Evolutionary conservation across 192 early-diverging fungal species (phyloP).

Genomic region (Podila epicladia): DNA sequence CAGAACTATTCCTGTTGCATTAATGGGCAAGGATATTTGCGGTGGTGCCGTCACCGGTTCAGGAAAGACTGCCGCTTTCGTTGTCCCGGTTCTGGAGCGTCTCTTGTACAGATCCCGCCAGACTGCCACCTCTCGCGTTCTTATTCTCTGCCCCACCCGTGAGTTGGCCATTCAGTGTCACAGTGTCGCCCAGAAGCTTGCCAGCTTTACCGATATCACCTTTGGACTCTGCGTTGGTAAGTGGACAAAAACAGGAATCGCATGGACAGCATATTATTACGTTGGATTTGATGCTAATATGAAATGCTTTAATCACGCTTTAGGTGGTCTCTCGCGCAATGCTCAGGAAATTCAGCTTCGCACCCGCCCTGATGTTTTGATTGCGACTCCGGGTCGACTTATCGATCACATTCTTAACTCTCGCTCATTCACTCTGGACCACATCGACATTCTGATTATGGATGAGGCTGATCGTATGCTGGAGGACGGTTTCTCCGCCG

Average conservation of each 20-base stretch:
- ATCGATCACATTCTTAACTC: slow-evolving; percentile 99
- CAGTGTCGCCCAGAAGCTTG: slow-evolving; percentile 87
- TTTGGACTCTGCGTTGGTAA: slow-evolving; percentile 83
- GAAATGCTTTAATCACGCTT: neutral
- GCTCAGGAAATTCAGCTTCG: slow-evolving; percentile 89
- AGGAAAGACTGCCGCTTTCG: slow-evolving; percentile 97
- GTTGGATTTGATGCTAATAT: neutral
- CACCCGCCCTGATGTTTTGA: slow-evolving; percentile 90
- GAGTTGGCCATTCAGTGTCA: slow-evolving; percentile 98
- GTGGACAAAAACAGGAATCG: neutral
- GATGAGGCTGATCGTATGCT: slow-evolving; percentile 99
- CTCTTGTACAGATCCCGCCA: slow-evolving; percentile 90
- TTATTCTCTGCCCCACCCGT: slow-evolving; percentile 96
- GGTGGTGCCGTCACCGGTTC: slow-evolving; percentile 98
- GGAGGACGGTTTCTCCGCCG: slow-evolving; percentile 97
- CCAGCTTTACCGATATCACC: slow-evolving; percentile 87
- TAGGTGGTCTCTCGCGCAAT: slow-evolving; percentile 87
- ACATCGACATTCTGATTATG: slow-evolving; percentile 96
- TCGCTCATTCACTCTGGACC: slow-evolving; percentile 84
- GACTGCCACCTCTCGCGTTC: slow-evolving; percentile 80
- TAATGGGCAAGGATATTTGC: slow-evolving; percentile 97
- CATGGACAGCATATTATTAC: neutral
- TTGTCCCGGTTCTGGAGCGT: slow-evolving; percentile 95
- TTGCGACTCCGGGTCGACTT: slow-evolving; percentile 97
- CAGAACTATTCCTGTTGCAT: slow-evolving; percentile 90